Conservation (phyloP, 1,139 yeast genomes). For the Arxiozyma telluris region DNA sequence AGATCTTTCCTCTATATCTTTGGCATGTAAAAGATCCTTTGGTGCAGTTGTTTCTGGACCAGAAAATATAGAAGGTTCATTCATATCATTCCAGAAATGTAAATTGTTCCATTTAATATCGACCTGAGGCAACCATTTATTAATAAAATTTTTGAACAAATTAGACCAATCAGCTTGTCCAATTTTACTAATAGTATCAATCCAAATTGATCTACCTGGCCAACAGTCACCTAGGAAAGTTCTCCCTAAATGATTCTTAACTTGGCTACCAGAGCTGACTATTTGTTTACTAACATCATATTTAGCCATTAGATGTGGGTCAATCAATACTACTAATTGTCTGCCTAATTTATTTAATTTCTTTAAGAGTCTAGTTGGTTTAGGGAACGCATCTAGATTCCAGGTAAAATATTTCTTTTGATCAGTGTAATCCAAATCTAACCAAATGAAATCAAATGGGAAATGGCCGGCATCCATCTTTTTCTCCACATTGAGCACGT, state of each 20-base stretch:
- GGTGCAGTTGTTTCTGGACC: slow-evolving; percentile 94
- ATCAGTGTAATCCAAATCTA: slow-evolving; percentile 88
- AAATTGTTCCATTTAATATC: slow-evolving; percentile 43
- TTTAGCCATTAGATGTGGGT: slow-evolving; percentile 77
- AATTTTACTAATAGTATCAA: slow-evolving; percentile 67
- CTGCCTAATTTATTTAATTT: slow-evolving; percentile 65
- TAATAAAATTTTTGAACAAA: slow-evolving; percentile 40
- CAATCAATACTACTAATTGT: slow-evolving; percentile 75
- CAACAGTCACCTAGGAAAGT: slow-evolving; percentile 84
- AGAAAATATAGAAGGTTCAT: slow-evolving; percentile 88
- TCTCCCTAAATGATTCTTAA: slow-evolving; percentile 40
- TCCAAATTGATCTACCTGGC: slow-evolving; percentile 97
- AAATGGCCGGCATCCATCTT: slow-evolving; percentile 66
- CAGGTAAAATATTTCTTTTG: slow-evolving; percentile 85
- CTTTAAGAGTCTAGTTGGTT: slow-evolving; percentile 58
- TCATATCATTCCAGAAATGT: slow-evolving; percentile 96
- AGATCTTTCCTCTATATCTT: slow-evolving; percentile 83
- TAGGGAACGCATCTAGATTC: slow-evolving; percentile 66
- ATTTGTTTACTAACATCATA: slow-evolving; percentile 56
- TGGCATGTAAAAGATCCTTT: slow-evolving; percentile 67
- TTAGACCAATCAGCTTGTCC: slow-evolving; percentile 54
- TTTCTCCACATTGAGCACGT: slow-evolving; percentile 59
- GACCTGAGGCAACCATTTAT: slow-evolving; percentile 26
- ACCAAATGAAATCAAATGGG: slow-evolving; percentile 92
- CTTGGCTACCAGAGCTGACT: slow-evolving; percentile 34